These are phyloP conservation scores for Streptanthus diversifolius DNA, from an alignment of 345 rosid species.

Conservation along the genomic window DNA sequence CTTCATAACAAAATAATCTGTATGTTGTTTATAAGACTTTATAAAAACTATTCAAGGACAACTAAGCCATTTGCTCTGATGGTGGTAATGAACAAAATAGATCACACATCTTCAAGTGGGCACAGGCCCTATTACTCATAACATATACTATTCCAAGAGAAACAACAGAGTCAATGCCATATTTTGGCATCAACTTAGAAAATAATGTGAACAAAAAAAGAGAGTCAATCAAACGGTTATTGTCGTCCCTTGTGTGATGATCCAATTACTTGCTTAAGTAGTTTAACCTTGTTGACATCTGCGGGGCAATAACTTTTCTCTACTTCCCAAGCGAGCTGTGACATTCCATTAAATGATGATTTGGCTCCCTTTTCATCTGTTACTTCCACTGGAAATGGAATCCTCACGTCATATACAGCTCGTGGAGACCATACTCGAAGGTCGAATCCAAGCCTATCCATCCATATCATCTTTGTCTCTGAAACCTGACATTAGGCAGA, in stretches of 20 bases:
- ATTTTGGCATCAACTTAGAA: not conserved
- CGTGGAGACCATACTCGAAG: conserved; percentile 55
- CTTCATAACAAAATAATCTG: too few relatives aligned
- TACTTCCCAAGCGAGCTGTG: conserved; percentile 93
- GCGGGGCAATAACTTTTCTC: conserved; percentile 59
- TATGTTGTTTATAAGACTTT: too few relatives aligned
- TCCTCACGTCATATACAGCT: conserved; percentile 61
- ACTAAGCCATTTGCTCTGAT: not conserved
- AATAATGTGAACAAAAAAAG: not conserved
- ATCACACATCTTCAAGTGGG: not conserved
- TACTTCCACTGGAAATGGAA: conserved; percentile 87
- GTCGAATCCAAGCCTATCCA: conserved; percentile 85
- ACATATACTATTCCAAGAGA: not conserved
- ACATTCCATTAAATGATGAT: conserved; percentile 89
- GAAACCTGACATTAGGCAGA: conserved; percentile 47
- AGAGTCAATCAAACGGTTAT: not conserved
- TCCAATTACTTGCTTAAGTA: conserved; percentile 50
- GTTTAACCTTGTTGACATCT: conserved; percentile 61
- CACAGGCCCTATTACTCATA: not conserved
- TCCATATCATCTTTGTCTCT: conserved; percentile 84
- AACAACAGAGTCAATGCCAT: not conserved
- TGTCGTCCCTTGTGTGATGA: conserved; percentile 26
- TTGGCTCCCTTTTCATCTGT: conserved; percentile 80
- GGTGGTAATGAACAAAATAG: not conserved
- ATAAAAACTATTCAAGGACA: not conserved